Conservation (phyloP, 2,329 filamentous ascomycete genomes). For the Colletotrichum camelliae region DNA sequence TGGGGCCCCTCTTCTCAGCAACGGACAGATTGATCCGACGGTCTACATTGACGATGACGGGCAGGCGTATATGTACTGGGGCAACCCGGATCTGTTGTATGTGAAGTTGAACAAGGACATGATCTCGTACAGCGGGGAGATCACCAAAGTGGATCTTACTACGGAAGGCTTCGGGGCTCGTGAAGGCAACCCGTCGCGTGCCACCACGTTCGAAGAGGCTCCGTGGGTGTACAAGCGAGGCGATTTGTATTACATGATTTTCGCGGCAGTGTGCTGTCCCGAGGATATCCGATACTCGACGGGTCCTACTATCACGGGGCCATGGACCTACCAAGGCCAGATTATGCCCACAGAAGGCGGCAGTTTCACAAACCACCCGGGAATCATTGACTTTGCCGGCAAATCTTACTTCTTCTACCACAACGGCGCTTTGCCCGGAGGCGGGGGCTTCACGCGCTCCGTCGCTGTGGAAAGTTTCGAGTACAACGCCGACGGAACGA, state of each 20-base stretch:
- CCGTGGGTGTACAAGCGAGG: neutral
- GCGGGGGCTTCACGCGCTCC: neutral
- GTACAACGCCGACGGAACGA: neutral
- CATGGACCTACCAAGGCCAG: neutral
- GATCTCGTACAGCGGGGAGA: conserved; percentile 36
- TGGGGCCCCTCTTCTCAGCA: neutral
- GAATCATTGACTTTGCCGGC: neutral
- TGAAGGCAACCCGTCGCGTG: neutral
- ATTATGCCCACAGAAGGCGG: neutral
- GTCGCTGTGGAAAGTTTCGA: neutral
- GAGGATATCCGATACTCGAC: neutral
- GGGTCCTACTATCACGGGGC: neutral
- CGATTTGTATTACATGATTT: neutral
- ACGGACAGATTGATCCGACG: conserved; percentile 38
- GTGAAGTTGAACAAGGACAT: conserved; percentile 45
- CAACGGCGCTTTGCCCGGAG: neutral
- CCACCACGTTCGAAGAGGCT: neutral
- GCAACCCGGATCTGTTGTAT: conserved; percentile 35
- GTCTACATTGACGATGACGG: conserved; percentile 47
- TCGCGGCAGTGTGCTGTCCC: neutral
- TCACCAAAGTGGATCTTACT: neutral
- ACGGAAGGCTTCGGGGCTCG: neutral
- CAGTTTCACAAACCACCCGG: neutral
- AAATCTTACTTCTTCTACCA: neutral
- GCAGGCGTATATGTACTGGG: conserved; percentile 39